Evolutionary conservation across 129 eudicot species (phyloP).

Genomic region (Saposhnikovia divaricata): DNA sequence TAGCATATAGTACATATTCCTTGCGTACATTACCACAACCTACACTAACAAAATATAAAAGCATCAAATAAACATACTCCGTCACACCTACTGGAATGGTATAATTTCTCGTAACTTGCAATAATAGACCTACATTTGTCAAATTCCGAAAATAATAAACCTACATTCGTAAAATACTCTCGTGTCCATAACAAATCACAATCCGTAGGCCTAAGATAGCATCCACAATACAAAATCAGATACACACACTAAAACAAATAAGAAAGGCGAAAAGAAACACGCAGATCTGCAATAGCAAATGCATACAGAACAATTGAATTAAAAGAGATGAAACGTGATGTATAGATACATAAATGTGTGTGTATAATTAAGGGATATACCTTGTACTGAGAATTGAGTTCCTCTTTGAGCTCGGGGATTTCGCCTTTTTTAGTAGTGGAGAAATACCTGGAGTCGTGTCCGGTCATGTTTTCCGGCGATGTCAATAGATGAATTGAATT

Average conservation of each 20-base stretch:
- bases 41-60: too few species aligned
- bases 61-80: too few species aligned
- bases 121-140: not conserved
- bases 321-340: not conserved
- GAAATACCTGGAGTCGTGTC: conserved; percentile 96
- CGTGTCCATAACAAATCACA: not conserved
- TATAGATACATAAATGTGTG: not conserved
- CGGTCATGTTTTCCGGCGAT: conserved; percentile 55
- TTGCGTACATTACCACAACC: not conserved
- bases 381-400: conserved; percentile 99
- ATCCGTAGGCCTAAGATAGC: not conserved
- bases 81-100: not conserved
- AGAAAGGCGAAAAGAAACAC: not conserved
- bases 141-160: not conserved
- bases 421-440: conserved; percentile 98
- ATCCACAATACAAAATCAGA: not conserved
- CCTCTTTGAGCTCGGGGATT: conserved; percentile 96
- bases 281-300: conserved; percentile 7
- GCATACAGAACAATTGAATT: not conserved
- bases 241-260: not conserved
- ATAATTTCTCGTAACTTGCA: too few species aligned
- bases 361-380: conserved; percentile 15
- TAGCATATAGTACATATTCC: not conserved
- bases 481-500: not conserved
- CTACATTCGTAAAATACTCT: not conserved